Base-by-base conservation (phyloP, 768 basidiomycete species). In the Phaffia australis region DNA sequence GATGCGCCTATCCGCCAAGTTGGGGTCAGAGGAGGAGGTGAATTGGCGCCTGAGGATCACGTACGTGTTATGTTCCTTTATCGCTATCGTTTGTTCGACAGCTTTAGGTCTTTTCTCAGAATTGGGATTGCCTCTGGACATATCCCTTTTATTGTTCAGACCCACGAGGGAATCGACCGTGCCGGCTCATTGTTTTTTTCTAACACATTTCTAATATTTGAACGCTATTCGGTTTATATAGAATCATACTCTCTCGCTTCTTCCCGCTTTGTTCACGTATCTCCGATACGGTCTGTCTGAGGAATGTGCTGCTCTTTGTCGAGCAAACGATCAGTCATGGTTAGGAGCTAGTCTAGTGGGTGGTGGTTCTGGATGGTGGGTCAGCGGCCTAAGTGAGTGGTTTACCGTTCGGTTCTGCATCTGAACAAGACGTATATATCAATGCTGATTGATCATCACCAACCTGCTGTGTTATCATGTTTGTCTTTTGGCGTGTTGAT, bases 1-100 rank as follows among this genome's bases (percentile, higher is more conserved):
- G 92, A 94, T 72, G 87, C 83, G 14, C 78, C 84, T 8, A 82
- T 63, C 30, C 55, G 67, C 82, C 69, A 76, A 84, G 66, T 82
- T 78, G n/a, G 81, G 82, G 9, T 84, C 82, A 0, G 79, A 79
- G 57, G 79, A 78, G 29, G 78, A 90, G 29, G 87, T 85, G 25
- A 81, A 42, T 35, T 69, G 18, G 67, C 48, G 14, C 57, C 83
- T 0, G 88, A 92, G 69, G 90, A 94, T 75, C 82, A 85, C 54
- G 89, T 89, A 42, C 47, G 56, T 61, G 6, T 25, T 21, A 27
- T 32, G 27, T 18, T 30, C 56, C 21, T n/a, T 5, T 48, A 32
- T 35, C 4, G 30, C 8, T 19, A 23, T 35, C 9, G 16, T n/a
- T 25, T 30, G 25, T 29, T 55, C 25, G 25, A 60, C 50, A 23